These are phyloP conservation scores for Vanderwaltozyma tropicalis DNA, from an alignment of 805 yeast genomes.

Conservation along the genomic window DNA sequence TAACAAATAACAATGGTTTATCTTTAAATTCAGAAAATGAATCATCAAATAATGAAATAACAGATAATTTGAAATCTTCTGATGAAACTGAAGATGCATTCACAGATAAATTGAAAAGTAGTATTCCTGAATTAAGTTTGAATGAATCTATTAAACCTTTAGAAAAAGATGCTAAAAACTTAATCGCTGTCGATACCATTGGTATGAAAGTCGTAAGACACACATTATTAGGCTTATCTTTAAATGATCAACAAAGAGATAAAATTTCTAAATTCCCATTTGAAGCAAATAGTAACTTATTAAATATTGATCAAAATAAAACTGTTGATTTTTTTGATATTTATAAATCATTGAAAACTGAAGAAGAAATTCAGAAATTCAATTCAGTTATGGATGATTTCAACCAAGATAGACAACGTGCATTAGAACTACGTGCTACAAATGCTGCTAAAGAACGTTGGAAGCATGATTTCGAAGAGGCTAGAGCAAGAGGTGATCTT, in stretches of 20 bases:
- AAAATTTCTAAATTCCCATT: slow-evolving; percentile 29
- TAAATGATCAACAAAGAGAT: slow-evolving; percentile 21
- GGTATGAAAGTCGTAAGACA: slow-evolving; percentile 75
- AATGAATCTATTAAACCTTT: slow-evolving; percentile 32
- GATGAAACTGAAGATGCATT: not conserved
- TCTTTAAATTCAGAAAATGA: not conserved
- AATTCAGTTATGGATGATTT: slow-evolving; percentile 56
- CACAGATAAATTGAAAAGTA: not conserved
- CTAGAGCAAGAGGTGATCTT: slow-evolving; percentile 47
- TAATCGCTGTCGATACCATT: slow-evolving; percentile 61
- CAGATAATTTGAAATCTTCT: not conserved
- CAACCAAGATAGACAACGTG: slow-evolving; percentile 67
- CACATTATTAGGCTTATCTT: slow-evolving; percentile 45
- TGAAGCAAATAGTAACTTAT: slow-evolving; percentile 29
- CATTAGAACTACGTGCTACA: slow-evolving; percentile 62
- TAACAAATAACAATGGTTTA: too few species aligned
- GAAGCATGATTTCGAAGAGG: slow-evolving; percentile 70
- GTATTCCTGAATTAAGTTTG: slow-evolving; percentile 6
- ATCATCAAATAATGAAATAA: not conserved
- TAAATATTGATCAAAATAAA: slow-evolving; percentile 15
- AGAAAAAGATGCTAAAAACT: slow-evolving; percentile 42
- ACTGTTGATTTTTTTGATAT: slow-evolving; percentile 57
- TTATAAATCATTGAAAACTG: slow-evolving; percentile 41
- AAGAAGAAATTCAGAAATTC: slow-evolving; percentile 42
- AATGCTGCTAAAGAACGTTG: slow-evolving; percentile 84